phyloP scores from a whole-genome alignment of 257 asterid genomes.

The Solanum chmielewskii region DNA sequence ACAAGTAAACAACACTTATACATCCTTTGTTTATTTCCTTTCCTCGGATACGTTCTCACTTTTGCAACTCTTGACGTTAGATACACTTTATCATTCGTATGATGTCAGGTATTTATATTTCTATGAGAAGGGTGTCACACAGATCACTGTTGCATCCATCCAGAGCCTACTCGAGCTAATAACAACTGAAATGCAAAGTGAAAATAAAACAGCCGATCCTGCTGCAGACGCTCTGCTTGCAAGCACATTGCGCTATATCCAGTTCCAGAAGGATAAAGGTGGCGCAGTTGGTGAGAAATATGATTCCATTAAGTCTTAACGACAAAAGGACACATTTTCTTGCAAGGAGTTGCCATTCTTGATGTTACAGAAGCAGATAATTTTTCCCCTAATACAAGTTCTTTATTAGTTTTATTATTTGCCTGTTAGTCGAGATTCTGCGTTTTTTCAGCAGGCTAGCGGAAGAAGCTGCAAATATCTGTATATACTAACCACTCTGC shows the following conservation, averaged over 20 bases:
- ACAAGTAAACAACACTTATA: conserved; percentile 43
- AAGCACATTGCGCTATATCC: conserved; percentile 76
- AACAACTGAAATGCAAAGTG: conserved; percentile 68
- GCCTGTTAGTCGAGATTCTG: neutral
- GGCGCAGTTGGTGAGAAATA: conserved; percentile 89
- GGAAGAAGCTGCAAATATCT: neutral
- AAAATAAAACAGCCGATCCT: conserved; percentile 47
- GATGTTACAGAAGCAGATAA: neutral
- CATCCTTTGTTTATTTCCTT: neutral
- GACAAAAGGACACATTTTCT: neutral
- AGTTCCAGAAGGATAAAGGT: conserved; percentile 96
- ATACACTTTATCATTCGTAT: neutral
- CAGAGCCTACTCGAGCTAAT: conserved; percentile 77
- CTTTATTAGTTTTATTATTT: neutral
- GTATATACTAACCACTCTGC: neutral
- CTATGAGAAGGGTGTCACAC: conserved; percentile 86
- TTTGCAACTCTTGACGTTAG: neutral
- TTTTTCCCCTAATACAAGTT: neutral
- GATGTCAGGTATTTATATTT: conserved; percentile 79
- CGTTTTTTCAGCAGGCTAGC: neutral
- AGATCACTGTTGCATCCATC: conserved; percentile 68
- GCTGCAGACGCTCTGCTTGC: conserved; percentile 75
- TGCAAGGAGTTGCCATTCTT: neutral
- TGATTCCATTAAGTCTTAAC: conserved; percentile 45
- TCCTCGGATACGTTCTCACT: neutral